phyloP scores from a whole-genome alignment of 768 basidiomycete genomes.

The Hericium erinaceus region DNA sequence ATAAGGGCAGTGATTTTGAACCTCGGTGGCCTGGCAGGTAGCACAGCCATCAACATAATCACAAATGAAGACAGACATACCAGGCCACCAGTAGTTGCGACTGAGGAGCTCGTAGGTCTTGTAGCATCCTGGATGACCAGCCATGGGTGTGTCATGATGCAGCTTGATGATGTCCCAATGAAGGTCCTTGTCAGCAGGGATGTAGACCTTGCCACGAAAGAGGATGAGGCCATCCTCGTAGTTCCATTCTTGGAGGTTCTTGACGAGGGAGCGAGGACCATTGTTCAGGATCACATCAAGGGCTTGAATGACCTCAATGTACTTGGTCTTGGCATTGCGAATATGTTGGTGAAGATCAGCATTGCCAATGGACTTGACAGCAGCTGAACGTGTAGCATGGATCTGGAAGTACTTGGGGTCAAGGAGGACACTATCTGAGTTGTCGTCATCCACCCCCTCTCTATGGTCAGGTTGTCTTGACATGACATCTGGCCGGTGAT shows the following conservation, averaged over 20 bases:
- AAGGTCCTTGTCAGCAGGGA: too few species aligned
- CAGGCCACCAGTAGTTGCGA: too few species aligned
- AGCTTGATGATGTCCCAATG: too few species aligned
- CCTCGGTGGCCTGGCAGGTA: constrained; percentile 12
- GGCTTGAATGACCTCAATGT: neutral
- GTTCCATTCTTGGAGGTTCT: too few species aligned
- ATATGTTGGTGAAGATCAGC: neutral
- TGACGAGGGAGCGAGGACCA: too few species aligned
- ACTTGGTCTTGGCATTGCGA: neutral
- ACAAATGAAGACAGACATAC: constrained; percentile 15
- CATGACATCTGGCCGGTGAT: neutral
- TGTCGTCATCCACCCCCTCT: neutral
- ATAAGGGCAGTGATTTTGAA: neutral
- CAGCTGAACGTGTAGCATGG: neutral
- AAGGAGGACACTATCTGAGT: neutral
- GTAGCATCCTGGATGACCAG: too few species aligned
- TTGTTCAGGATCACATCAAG: neutral
- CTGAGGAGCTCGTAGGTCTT: too few species aligned
- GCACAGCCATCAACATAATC: constrained; percentile 22
- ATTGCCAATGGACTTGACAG: neutral
- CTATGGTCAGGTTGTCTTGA: neutral
- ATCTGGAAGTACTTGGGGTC: neutral
- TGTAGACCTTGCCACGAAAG: too few species aligned
- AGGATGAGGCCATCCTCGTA: too few species aligned
- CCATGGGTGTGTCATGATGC: too few species aligned